Evolutionary conservation across 1,284 basidiomycete species (phyloP).

Genomic region (Naganishia liquefaciens): DNA sequence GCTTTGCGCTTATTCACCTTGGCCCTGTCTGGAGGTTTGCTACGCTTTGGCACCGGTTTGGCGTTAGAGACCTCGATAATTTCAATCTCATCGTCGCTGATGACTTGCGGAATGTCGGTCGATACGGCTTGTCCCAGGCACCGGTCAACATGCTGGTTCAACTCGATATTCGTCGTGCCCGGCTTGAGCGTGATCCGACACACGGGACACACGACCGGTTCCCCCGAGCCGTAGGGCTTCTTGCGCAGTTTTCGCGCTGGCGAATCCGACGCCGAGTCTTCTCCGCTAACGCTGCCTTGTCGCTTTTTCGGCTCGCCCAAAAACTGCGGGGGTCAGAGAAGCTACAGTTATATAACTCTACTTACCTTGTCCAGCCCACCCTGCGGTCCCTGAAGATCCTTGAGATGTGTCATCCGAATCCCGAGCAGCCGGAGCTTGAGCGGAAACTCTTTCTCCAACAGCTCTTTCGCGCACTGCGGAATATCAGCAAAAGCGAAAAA

Average conservation of each 20-base stretch:
- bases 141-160: conserved; percentile 52
- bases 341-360: too few species aligned
- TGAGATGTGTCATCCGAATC: conserved; percentile 77
- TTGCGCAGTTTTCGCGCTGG: conserved; percentile 14
- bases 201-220: conserved; percentile 45
- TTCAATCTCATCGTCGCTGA: conserved; percentile 25
- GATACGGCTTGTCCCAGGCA: conserved; percentile 44
- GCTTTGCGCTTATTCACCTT: too few species aligned
- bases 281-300: conserved; percentile 25
- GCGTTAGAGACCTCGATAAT: background rate
- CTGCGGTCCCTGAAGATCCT: conserved; percentile 61
- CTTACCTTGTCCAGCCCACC: conserved; percentile 24
- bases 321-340: conserved; percentile 1
- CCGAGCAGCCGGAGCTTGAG: conserved; percentile 76
- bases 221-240: conserved; percentile 7
- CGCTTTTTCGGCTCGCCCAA: conserved; percentile 18
- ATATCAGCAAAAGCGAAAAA: conserved; percentile 28
- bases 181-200: conserved; percentile 41
- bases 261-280: conserved; percentile 15
- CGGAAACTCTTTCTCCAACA: conserved; percentile 76
- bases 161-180: conserved; percentile 43
- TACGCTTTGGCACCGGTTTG: background rate
- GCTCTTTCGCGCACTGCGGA: conserved; percentile 70
- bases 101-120: conserved; percentile 3
- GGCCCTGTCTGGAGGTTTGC: conserved; percentile 13